phyloP scores from a whole-genome alignment of 805 yeast genomes.

The Candida coquimbonensis region DNA sequence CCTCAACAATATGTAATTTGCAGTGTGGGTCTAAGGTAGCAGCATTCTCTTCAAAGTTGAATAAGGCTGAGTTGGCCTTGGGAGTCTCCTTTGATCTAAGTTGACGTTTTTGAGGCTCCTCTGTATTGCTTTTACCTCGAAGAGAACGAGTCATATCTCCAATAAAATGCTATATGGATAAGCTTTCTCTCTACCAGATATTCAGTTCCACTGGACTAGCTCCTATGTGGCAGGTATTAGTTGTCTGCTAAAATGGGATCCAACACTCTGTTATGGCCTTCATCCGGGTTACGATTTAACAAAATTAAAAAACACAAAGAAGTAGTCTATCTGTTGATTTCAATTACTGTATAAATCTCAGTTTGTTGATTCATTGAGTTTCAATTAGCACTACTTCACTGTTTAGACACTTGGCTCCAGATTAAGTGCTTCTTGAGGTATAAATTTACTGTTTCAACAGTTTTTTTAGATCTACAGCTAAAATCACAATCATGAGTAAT shows the following conservation, averaged over 20 bases:
- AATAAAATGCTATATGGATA: not conserved
- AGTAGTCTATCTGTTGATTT: not conserved
- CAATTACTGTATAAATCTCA: not conserved
- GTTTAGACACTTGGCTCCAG: no score
- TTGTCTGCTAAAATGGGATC: no score
- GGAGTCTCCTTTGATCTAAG: conserved; percentile 16
- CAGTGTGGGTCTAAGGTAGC: conserved; percentile 11
- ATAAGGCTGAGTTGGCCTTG: conserved; percentile 16
- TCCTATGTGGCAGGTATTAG: no score
- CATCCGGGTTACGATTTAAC: not conserved
- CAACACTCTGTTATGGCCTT: no score
- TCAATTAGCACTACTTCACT: no score
- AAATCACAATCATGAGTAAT: not conserved
- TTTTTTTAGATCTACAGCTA: no score
- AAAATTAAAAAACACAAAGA: not conserved
- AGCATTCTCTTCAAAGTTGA: conserved; percentile 22
- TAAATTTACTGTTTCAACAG: no score
- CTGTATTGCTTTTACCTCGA: not conserved
- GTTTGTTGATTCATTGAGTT: no score
- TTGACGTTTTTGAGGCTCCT: conserved; percentile 4
- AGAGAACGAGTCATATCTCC: not conserved
- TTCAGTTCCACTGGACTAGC: no score
- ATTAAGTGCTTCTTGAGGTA: no score
- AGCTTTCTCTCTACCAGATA: no score
- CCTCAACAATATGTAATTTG: conserved; percentile 5